These are phyloP conservation scores for Alternaria brassicae DNA, from an alignment of 2,329 filamentous ascomycete species.

Conservation along the genomic window DNA sequence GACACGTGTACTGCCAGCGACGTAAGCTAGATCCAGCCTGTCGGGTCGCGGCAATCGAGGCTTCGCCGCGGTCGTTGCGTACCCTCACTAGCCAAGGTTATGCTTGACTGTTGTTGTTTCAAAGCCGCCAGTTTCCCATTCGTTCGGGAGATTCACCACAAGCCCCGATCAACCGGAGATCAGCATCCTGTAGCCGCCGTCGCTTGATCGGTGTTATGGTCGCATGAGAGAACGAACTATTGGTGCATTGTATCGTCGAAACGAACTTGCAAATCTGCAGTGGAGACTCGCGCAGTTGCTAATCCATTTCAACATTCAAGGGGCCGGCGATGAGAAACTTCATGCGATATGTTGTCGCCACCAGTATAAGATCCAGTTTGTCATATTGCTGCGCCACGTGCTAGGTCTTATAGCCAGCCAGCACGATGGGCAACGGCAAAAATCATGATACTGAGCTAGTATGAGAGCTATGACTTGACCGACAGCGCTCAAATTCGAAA, in stretches of 20 bases:
- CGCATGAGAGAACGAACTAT: not conserved
- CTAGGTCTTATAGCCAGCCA: not conserved
- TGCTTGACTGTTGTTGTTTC: conserved; percentile 15
- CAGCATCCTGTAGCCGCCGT: conserved; percentile 25
- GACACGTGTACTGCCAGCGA: conserved; percentile 28
- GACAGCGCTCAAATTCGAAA: not conserved
- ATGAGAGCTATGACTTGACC: not conserved
- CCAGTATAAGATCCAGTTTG: not conserved
- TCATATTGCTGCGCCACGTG: conserved; percentile 1
- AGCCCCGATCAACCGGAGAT: conserved; percentile 14
- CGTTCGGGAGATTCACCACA: conserved; percentile 15
- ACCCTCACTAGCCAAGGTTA: conserved; percentile 20
- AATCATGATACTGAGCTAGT: not conserved
- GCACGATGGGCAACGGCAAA: not conserved
- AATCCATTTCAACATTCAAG: not conserved
- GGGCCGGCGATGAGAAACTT: conserved; percentile 1
- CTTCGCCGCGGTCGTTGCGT: conserved; percentile 3
- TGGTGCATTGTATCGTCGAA: conserved; percentile 1
- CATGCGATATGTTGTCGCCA: not conserved
- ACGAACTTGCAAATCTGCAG: not conserved
- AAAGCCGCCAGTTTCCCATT: conserved; percentile 21
- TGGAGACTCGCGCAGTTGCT: not conserved
- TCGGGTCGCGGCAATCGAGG: conserved; percentile 25
- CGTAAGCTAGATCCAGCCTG: conserved; percentile 11
- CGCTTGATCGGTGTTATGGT: conserved; percentile 12